These are phyloP conservation scores for Suillus paluster DNA, from an alignment of 768 basidiomycete species.

Conservation along the genomic window DNA sequence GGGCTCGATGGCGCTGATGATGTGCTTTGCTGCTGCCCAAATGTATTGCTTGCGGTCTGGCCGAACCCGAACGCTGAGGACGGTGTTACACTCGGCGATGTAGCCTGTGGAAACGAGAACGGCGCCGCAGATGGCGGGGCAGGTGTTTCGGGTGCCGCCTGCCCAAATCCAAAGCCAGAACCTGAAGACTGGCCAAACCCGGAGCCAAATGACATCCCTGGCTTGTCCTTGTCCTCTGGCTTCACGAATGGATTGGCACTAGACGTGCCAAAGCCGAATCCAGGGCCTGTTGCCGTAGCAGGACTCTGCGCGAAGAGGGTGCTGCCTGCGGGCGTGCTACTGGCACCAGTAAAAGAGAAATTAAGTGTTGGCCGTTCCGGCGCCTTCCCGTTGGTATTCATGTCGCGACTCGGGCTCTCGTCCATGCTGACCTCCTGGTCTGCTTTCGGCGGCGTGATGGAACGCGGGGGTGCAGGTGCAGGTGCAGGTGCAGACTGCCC, in stretches of 20 bases:
- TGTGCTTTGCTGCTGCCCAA: conserved; percentile 42
- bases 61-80: conserved; percentile 52
- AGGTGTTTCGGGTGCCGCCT: conserved; percentile 44
- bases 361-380: conserved; percentile 45
- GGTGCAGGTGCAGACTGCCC: conserved; percentile 40
- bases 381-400: conserved; percentile 50
- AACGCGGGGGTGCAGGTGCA: conserved; percentile 41
- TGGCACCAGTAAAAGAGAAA: conserved; percentile 53
- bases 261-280: conserved; percentile 40
- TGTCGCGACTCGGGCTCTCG: conserved; percentile 75
- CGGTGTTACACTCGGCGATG: conserved; percentile 41
- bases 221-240: conserved; percentile 48
- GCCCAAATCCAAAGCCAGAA: conserved; percentile 53
- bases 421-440: conserved; percentile 80
- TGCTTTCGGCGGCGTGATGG: conserved; percentile 68
- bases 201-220: conserved; percentile 42
- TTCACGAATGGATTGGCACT: conserved; percentile 51
- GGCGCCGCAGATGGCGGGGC: conserved; percentile 44
- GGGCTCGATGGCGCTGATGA: conserved; percentile 61
- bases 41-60: conserved; percentile 41
- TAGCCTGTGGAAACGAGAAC: conserved; percentile 51
- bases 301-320: conserved; percentile 41
- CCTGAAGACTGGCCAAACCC: conserved; percentile 51
- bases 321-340: conserved; percentile 32
- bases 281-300: conserved; percentile 31